Evolutionary conservation across 106 monocot genomes (phyloP), one percentile per base, ranked within the genome.

Genomic region (Allium fistulosum): DNA sequence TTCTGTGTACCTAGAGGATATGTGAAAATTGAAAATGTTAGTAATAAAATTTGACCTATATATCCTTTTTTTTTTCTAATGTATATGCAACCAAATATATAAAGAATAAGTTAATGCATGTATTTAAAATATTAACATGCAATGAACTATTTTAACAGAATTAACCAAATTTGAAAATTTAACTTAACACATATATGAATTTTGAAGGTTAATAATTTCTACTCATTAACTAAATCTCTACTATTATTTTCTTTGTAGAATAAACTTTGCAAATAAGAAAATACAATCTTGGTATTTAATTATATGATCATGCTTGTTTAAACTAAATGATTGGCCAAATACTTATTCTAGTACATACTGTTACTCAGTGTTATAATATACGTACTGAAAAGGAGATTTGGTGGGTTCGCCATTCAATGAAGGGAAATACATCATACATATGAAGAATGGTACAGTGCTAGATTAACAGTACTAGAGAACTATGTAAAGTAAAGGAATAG

Each of bases 1-100:
- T 78, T 67, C 65, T 74, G 37, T 90, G 77, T 47, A 94, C 86
- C 93, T 94, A 63, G 53, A 26, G 52, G 1, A 52, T 2, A 17
- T 49, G 18, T 4, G 17, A 65, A 48, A 64, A 47, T 9, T 47
- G 4, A 26, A 3, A 13, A 67, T 26, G 5, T 46, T 16, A 67
- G 17, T 67, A 52, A 52, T 27, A 17, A 6, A 51, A 51, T 18
- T 48, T 47, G 17, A 64, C 0, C 9, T 12, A 18, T 9, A 28
- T 28, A 9, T 27, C 7, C 9, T 60, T 14, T 17, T 18, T 59
- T 7, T 59, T 59, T 17, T 16, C 59, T 59, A 16, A 8, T 18
- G 22, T 59, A 59, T 7, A 17, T 15, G n/a, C 22, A 59, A 59
- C 14, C n/a, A 59, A 15, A 59, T 1, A 7, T 17, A 17, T 17